Conservation (phyloP, 1,284 basidiomycete genomes). For the Golubevia pallescens region DNA sequence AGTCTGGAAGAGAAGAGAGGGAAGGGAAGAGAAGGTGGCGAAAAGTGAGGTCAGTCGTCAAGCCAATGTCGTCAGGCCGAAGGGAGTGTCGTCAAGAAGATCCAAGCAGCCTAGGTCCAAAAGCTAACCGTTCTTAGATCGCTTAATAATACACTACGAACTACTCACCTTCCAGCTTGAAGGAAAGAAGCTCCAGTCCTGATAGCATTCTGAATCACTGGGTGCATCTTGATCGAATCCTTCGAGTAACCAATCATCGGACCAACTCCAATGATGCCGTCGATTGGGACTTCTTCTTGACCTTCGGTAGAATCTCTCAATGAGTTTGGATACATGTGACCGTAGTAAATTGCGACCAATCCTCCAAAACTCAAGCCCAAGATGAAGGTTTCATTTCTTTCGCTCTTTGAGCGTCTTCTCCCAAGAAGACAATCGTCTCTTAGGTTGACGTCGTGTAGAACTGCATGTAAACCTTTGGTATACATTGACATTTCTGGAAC, state of each 20-base stretch:
- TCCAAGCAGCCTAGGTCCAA: too few relatives aligned
- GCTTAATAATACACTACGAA: background rate
- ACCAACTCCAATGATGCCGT: conserved; percentile 49
- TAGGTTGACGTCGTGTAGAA: conserved; percentile 45
- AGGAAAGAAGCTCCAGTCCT: background rate
- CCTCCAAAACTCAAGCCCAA: conserved; percentile 58
- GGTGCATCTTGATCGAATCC: conserved; percentile 22
- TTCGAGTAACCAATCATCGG: conserved; percentile 47
- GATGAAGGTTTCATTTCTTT: conserved; percentile 49
- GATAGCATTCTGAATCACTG: conserved; percentile 14
- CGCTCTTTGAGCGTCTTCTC: conserved; percentile 22
- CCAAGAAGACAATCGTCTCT: conserved; percentile 28
- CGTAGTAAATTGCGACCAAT: conserved; percentile 46
- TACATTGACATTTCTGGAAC: conserved; percentile 35
- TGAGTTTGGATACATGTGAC: conserved; percentile 44
- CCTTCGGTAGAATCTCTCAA: conserved; percentile 30
- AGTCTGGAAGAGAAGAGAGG: conserved; percentile 13
- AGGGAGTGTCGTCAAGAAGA: too few relatives aligned
- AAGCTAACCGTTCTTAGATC: background rate
- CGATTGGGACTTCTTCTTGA: conserved; percentile 42
- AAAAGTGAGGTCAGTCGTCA: background rate
- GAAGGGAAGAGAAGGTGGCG: background rate
- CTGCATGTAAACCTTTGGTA: conserved; percentile 37
- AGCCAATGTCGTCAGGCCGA: too few relatives aligned
- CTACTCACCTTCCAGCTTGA: background rate